Evolutionary conservation across 192 early-diverging fungal species (phyloP), one percentile per base, ranked within the genome.

Genomic region (Coemansia erecta): DNA sequence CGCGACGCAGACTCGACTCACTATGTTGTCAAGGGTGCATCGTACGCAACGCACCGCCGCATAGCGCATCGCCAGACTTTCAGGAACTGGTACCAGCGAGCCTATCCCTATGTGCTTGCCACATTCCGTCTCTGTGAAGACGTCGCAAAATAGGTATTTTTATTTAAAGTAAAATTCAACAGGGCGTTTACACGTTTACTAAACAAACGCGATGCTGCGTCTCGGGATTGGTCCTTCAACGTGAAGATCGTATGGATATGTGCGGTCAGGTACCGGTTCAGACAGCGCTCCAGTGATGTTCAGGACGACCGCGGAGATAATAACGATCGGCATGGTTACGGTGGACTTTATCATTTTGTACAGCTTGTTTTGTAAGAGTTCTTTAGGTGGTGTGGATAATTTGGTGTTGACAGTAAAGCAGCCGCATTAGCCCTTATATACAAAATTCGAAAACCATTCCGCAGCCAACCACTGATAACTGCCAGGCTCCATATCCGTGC

Each of bases 61-160:
- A 82, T 95, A 13, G 86, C 86, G 8, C 75, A 75, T 19, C 60
- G 95, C 17, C 60, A 72, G 47, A 84, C 86, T 7, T 93, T 94
- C 72, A 62, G 90, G 11, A 97, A 97, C 70, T 97, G 93, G 93
- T 95, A 92, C 58, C 95, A 97, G 73, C 58, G 85, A 15, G 84
- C 70, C 5, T 97, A 97, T 63, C 88, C 89, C 11, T 97, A 83
- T 63, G 88, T 92, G 10, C 89, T 94, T 81, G 83, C 86, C 6
- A 86, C 82, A 0, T 94, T 93, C 81, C 78, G 93, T 23, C 70
- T 87, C 4, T 82, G 77, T 47, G 55, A 61, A 12, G 15, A 58
- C 15, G 26, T 8, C 45, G 39, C 11, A 4, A 47, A 45, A 14
- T 22, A 12, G 33, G 12, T 56, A 22, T 56, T 56, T 13, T 18